Conservation (phyloP, 305 asterid genomes). For the Plantago rigida region DNA sequence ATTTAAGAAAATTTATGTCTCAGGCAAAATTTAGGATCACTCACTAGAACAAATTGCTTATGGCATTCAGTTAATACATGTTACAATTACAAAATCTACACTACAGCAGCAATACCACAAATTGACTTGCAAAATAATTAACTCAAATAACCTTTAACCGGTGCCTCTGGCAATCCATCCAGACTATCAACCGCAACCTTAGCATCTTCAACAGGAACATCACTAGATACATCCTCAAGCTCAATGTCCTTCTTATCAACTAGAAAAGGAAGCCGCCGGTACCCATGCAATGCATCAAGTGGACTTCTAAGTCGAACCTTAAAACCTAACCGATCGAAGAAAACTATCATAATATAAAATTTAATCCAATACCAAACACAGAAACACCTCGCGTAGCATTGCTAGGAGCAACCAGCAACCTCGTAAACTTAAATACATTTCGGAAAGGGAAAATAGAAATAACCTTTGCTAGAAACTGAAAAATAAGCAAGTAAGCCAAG, state of each 20-base stretch:
- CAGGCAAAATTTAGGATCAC: too few relatives aligned
- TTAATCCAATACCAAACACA: constrained; percentile 8
- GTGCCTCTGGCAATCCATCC: constrained; percentile 29
- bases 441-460: background rate
- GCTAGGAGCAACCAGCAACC: constrained; percentile 14
- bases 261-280: constrained; percentile 26
- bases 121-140: background rate
- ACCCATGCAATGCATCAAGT: constrained; percentile 29
- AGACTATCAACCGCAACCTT: constrained; percentile 30
- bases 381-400: background rate
- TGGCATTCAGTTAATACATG: too few relatives aligned
- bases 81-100: too few relatives aligned
- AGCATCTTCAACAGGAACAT: constrained; percentile 28
- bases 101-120: too few relatives aligned
- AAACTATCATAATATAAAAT: background rate
- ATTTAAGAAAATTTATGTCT: too few relatives aligned
- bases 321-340: constrained; percentile 38
- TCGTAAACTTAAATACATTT: background rate
- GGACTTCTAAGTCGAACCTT: constrained; percentile 34
- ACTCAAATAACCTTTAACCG: constrained; percentile 36
- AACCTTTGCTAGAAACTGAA: constrained; percentile 50
- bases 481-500: constrained; percentile 51
- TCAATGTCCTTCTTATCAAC: constrained; percentile 26
- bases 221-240: constrained; percentile 31
- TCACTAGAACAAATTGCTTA: too few relatives aligned